Conservation (phyloP, 441 rosid genomes). For the Pelargonium cotyledonis region DNA sequence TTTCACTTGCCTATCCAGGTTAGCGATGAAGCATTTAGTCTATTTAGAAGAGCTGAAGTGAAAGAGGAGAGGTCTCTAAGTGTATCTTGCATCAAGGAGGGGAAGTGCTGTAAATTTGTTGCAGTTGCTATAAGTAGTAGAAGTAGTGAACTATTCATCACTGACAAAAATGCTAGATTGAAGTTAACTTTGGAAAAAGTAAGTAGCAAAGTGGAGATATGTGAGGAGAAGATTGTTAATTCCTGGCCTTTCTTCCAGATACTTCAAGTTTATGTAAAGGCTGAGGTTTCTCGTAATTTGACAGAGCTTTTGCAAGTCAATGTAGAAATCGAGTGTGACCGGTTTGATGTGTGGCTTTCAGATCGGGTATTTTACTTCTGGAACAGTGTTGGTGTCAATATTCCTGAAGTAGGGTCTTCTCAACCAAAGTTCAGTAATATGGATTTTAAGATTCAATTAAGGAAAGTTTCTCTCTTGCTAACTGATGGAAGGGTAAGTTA, state of each 20-base stretch:
- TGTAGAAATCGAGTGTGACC: conserved; percentile 47
- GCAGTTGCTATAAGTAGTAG: conserved; percentile 41
- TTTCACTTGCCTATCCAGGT: conserved; percentile 49
- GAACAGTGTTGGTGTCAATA: conserved; percentile 44
- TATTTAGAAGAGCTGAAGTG: conserved; percentile 31
- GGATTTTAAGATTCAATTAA: conserved; percentile 44
- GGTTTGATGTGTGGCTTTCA: conserved; percentile 59
- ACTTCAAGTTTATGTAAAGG: conserved; percentile 39
- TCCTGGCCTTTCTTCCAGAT: conserved; percentile 66
- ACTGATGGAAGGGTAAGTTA: conserved; percentile 86
- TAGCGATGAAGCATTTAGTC: conserved; percentile 26
- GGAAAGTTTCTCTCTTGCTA: conserved; percentile 60
- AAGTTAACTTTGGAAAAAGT: conserved; percentile 47
- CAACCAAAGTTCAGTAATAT: conserved; percentile 37
- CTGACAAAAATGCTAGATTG: conserved; percentile 42
- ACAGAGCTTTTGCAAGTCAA: conserved; percentile 27
- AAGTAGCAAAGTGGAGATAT: conserved; percentile 36
- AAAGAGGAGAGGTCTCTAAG: conserved; percentile 28
- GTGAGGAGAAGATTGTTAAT: conserved; percentile 33
- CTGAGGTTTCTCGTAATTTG: conserved; percentile 39
- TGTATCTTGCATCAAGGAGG: conserved; percentile 25
- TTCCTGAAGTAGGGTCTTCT: conserved; percentile 52
- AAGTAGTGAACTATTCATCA: conserved; percentile 39
- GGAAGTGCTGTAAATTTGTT: conserved; percentile 43
- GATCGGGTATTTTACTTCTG: conserved; percentile 67